phyloP scores from a whole-genome alignment of 441 rosid species.

The Eugenia klotzschiana region DNA sequence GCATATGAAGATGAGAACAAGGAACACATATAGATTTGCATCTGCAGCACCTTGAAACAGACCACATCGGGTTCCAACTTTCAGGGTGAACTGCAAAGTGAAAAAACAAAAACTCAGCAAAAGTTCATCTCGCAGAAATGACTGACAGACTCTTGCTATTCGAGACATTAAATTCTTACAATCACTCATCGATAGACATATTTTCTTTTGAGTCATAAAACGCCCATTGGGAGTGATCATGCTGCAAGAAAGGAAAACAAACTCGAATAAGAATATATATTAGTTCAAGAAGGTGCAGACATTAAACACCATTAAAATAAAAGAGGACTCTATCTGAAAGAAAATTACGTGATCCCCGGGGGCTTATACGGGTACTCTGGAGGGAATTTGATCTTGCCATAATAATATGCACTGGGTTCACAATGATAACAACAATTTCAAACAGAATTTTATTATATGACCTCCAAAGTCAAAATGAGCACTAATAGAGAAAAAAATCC shows the following conservation, averaged over 20 bases:
- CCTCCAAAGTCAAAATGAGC: constrained; percentile 3
- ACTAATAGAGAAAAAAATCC: constrained; percentile 1
- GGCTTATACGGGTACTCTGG: constrained; percentile 94
- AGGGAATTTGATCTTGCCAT: constrained; percentile 95
- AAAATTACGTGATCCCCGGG: constrained; percentile 83
- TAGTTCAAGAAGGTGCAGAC: background rate
- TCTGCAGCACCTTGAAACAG: constrained; percentile 70
- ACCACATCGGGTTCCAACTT: constrained; percentile 99
- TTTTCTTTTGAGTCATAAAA: constrained; percentile 88
- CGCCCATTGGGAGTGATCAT: constrained; percentile 98
- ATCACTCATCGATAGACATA: constrained; percentile 96
- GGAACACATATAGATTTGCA: background rate
- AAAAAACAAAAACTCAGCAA: background rate
- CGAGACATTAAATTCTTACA: constrained; percentile 34
- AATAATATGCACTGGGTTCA: constrained; percentile 67
- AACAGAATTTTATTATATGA: background rate
- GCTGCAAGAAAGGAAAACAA: constrained; percentile 20
- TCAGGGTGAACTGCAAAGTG: constrained; percentile 80
- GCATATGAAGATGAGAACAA: background rate
- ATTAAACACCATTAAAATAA: background rate
- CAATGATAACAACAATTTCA: background rate
- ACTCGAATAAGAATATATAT: background rate
- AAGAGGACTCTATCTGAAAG: background rate
- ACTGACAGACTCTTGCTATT: background rate
- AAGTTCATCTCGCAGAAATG: background rate